Evolutionary conservation across 257 asterid species (phyloP).

Genomic region (Solanum piurae): DNA sequence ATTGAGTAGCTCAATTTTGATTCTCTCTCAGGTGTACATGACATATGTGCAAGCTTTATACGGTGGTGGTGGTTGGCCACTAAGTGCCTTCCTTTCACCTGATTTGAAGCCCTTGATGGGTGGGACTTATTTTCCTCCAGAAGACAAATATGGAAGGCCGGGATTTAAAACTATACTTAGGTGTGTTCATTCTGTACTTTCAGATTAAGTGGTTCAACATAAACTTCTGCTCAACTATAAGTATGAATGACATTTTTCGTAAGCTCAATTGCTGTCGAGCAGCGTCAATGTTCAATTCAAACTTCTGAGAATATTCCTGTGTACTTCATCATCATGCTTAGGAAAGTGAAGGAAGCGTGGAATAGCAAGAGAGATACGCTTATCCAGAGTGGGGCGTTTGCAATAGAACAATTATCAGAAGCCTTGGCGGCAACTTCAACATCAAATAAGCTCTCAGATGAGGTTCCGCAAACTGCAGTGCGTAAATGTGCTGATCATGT

Average conservation of each 20-base stretch:
- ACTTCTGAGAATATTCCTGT: neutral
- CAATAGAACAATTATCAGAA: slow-evolving; percentile 83
- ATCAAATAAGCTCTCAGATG: slow-evolving; percentile 55
- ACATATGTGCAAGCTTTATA: slow-evolving; percentile 88
- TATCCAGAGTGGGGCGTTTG: slow-evolving; percentile 60
- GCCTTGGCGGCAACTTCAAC: slow-evolving; percentile 58
- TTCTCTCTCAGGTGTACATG: slow-evolving; percentile 71
- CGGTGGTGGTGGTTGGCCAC: slow-evolving; percentile 99
- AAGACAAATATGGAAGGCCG: slow-evolving; percentile 84
- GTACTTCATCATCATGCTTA: slow-evolving; percentile 10
- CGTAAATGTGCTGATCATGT: slow-evolving; percentile 81
- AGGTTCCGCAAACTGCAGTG: slow-evolving; percentile 47
- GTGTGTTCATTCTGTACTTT: slow-evolving; percentile 22
- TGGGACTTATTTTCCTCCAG: slow-evolving; percentile 96
- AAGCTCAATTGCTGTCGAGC: neutral
- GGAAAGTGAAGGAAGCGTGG: slow-evolving; percentile 98
- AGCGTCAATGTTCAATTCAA: neutral
- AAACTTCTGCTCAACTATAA: neutral
- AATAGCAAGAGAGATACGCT: slow-evolving; percentile 51
- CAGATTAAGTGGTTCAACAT: neutral
- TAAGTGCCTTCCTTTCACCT: slow-evolving; percentile 84
- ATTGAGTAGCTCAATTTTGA: neutral
- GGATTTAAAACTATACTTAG: slow-evolving; percentile 86
- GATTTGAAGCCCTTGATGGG: slow-evolving; percentile 96
- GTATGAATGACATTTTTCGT: neutral